Conservation (phyloP, 208 protist genomes). For the Naegleria lovaniensis region DNA sequence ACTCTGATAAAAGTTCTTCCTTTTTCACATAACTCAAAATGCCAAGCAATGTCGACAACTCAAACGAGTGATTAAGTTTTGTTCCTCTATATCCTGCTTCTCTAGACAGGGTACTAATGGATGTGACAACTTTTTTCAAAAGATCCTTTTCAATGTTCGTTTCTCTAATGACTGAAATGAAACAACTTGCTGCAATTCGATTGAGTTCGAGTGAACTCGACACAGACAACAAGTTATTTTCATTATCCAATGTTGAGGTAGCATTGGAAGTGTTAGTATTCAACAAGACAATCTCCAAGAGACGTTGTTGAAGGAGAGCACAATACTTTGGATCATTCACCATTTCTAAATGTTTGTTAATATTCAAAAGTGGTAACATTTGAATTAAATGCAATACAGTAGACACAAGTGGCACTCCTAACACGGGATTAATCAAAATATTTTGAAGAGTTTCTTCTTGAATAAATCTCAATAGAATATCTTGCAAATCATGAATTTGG, state of each 20-base stretch:
- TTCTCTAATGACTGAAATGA: constrained; percentile 1
- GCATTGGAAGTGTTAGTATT: not conserved
- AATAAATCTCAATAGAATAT: not conserved
- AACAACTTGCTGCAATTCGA: not conserved
- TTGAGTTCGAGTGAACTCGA: not conserved
- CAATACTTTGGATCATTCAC: not conserved
- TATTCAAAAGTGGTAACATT: not conserved
- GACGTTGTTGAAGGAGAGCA: not conserved
- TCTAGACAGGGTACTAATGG: not conserved
- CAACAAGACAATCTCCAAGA: not conserved
- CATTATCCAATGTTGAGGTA: not conserved
- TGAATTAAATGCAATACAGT: not conserved
- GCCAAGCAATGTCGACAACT: not conserved
- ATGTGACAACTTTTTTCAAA: not conserved
- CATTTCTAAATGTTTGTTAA: not conserved
- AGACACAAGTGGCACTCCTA: not conserved
- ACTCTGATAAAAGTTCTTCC: not conserved
- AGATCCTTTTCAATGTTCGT: not conserved
- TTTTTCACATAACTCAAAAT: not conserved
- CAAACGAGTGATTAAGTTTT: not conserved
- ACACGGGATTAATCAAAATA: not conserved
- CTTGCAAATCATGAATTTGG: not conserved
- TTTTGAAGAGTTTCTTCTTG: not conserved
- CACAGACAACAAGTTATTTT: not conserved
- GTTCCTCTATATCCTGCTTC: not conserved